Percentiles rank a stretch among this genome's conserved stretches.
Evolutionary conservation across 257 asterid genomes (phyloP).

Genomic region (Solanum lignicaule): DNA sequence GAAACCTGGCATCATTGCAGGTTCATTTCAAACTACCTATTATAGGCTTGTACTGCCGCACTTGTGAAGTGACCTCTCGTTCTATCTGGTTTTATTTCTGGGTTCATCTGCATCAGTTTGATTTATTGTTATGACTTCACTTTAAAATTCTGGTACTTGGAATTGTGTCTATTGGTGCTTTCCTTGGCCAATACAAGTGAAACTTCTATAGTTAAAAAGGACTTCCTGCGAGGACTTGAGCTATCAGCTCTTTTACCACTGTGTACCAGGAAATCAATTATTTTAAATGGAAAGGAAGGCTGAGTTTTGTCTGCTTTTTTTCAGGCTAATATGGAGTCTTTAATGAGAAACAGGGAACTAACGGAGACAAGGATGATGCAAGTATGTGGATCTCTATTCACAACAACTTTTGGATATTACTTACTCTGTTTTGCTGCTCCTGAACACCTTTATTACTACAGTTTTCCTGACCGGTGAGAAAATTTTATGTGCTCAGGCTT

Average conservation of each 20-base stretch:
- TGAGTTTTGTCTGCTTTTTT: constrained; percentile 2
- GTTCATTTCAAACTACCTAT: constrained; percentile 22
- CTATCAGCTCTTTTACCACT: background rate
- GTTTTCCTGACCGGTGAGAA: background rate
- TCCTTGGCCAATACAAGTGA: background rate
- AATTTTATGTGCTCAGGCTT: constrained; percentile 43
- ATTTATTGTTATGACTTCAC: background rate
- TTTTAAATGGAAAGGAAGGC: background rate
- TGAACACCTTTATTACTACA: background rate
- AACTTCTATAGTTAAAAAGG: background rate
- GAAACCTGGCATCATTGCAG: constrained; percentile 84
- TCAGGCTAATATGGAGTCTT: constrained; percentile 84
- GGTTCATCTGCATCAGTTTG: background rate
- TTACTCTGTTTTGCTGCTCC: background rate
- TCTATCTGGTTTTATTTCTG: background rate
- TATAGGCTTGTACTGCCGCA: background rate
- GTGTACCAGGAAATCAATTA: background rate
- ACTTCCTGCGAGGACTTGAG: background rate
- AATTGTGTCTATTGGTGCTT: background rate
- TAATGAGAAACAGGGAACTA: constrained; percentile 91
- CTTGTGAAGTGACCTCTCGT: background rate
- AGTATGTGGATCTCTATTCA: constrained; percentile 37
- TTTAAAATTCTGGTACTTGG: background rate
- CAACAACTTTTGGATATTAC: background rate
- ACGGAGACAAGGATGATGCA: constrained; percentile 99